Base-by-base conservation (phyloP, 2,329 filamentous ascomycete genomes). In the Calonectria hawksworthii region DNA sequence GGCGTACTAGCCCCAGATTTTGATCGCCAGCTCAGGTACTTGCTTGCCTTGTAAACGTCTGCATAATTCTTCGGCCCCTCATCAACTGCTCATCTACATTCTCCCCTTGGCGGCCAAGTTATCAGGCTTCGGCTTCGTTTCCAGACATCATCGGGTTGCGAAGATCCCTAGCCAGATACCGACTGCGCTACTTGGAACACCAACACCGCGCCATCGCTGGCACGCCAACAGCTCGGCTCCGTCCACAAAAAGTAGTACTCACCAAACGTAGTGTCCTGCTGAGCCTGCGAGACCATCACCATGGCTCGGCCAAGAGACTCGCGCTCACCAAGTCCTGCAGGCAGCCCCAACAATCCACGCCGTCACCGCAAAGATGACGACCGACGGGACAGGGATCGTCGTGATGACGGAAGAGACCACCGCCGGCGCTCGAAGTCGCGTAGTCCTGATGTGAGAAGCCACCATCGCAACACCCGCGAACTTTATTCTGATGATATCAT, bases 281-380 rank as follows among this genome's bases (percentile, higher is more conserved):
- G 84, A 86, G 85, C 84, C 82, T 83, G 81, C 84, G 83, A 85
- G 83, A 84, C 83, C 83, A 81, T 82, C 83, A 84, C 78, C 78
- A 92, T 92, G 90, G 90, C 90, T 91, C 90, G 90, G 87, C 90
- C 88, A 87, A 91, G 89, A 90, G 90, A 91, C 89, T 91, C 90
- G 88, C 90, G 94, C 94, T 96, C 94, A 96, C 95, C 94, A 94
- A 95, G 94, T 93, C 94, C 94, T 93, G 93, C 93, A 96, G 94
- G 94, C 92, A 95, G 94, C 90, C 93, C 94, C 84, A 90, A 91
- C 86, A 93, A 92, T 86, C 92, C 93, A 83, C 93, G 92, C 88
- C 94, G 92, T 87, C 91, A 87, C 83, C 90, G 90, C 81, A 90
- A 92, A 86, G 89, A 90, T 86, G 90, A 90, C 84, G 88, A 87